Evolutionary conservation across 1,284 basidiomycete species (phyloP), one percentile per base, ranked within the genome.

Genomic region (Neonothopanus nambi): DNA sequence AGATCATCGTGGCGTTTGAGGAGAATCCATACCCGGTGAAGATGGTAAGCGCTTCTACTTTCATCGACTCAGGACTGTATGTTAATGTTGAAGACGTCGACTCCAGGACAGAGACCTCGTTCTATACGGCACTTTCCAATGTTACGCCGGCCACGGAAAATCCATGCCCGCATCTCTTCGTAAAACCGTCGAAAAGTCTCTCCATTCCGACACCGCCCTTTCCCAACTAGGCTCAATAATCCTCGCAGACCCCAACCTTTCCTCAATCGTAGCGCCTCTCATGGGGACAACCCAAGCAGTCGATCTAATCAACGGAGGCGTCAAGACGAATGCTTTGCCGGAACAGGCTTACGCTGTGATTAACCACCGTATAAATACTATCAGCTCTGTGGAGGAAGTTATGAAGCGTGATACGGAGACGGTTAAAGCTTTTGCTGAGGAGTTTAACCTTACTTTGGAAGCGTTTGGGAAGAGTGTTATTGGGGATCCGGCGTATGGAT

Each of bases 271-370:
- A n/a, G n/a, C 70, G 41, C 76, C 75, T 54, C 61, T 81, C 20
- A 69, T 85, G 15, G 73, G 77, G 28, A 91, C 87, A 2, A 83
- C 83, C 0, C 82, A 85, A 62, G 84, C 89, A 1, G 75, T 84
- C 36, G 86, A 88, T 61, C 65, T 89, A 6, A 76, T 89, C 38
- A 63, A 72, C 6, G 87, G 87, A 2, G 87, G 88, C 15, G 81
- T 87, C 39, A 89, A 90, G 69, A 52, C 57, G 7, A 65, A 65
- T 47, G 61, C 64, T 1, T 51, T 64, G 5, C 64, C 64, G 2
- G 64, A 64, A 45, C 51, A 59, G 18, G 64, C 63, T 1, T 61
- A 51, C 52, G 64, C 60, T 5, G 52, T 64, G 21, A 48, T 65
- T 11, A 65, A 65, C 38, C 64, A 64, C 48, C 58, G 64, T 11